A percentile compares a stretch with the other conserved stretches of the same genome.
Conservation (phyloP, 164 flowering plant species). For the Stephania yunnanensis region DNA sequence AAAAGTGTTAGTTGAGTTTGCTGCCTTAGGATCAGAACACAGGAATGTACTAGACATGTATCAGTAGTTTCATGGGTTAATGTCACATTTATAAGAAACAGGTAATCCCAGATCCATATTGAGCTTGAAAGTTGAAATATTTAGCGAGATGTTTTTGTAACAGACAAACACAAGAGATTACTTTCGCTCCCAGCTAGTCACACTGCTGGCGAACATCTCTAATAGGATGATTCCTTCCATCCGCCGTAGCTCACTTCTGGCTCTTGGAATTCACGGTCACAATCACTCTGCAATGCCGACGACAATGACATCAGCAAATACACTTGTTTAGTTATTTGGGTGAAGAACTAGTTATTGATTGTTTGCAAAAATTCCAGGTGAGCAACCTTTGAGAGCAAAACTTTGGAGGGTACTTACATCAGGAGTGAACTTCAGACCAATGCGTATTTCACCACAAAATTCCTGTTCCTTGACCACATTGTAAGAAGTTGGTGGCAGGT, state of each 20-base stretch:
- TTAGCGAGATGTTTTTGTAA: background rate
- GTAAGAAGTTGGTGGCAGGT: conserved; percentile 48
- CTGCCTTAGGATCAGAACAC: background rate
- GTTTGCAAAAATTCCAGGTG: background rate
- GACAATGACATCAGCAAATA: background rate
- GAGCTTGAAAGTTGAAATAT: too few species aligned
- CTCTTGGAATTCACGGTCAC: background rate
- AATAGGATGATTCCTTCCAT: conserved; percentile 10
- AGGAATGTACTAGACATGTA: background rate
- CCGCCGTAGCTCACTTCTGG: conserved; percentile 14
- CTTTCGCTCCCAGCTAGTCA: background rate
- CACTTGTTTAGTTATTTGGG: too few species aligned
- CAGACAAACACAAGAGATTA: background rate
- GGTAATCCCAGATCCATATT: too few species aligned
- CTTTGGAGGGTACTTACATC: conserved; percentile 9
- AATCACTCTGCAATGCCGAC: background rate
- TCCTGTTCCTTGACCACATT: conserved; percentile 64
- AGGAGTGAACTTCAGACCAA: conserved; percentile 60
- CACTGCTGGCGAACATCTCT: background rate
- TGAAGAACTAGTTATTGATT: background rate
- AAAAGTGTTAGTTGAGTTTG: background rate
- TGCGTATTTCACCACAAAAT: conserved; percentile 59
- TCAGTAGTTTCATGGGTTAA: background rate
- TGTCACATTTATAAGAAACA: too few species aligned
- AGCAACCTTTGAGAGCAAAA: background rate